A percentile compares a stretch with the other conserved stretches of the same genome.
Evolutionary conservation across 768 basidiomycete species (phyloP).

Genomic region (Panellus pusillus): DNA sequence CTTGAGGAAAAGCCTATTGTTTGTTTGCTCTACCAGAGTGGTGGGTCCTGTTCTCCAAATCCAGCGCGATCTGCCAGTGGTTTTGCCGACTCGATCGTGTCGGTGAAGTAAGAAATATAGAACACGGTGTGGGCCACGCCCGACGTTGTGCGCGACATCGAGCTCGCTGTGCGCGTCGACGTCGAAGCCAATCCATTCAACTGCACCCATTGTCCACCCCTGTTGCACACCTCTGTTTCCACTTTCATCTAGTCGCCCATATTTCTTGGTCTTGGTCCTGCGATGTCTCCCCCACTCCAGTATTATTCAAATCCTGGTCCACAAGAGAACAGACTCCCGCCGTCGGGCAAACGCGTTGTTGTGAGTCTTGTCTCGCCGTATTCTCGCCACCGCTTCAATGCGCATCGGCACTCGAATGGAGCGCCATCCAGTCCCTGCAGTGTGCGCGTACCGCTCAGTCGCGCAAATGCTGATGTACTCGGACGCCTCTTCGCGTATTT

Average conservation of each 20-base stretch:
- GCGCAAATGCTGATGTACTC: not conserved
- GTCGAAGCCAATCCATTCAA: no score
- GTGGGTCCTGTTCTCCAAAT: no score
- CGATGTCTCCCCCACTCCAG: conserved; percentile 24
- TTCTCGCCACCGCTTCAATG: not conserved
- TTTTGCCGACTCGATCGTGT: not conserved
- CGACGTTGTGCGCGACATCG: not conserved
- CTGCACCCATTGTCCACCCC: not conserved
- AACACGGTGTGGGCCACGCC: not conserved
- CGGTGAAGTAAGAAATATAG: conserved; percentile 3
- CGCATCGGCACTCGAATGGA: not conserved
- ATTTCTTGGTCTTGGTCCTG: conserved; percentile 1
- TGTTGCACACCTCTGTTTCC: not conserved
- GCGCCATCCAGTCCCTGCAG: not conserved
- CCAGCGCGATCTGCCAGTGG: not conserved
- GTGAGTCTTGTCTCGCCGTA: conserved; percentile 46
- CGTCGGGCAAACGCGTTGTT: conserved; percentile 74
- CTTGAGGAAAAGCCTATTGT: not conserved
- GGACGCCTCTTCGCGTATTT: not conserved
- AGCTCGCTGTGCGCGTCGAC: no score
- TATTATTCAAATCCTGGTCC: conserved; percentile 34
- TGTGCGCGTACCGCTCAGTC: not conserved
- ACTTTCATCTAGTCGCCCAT: conserved; percentile 4
- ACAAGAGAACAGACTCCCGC: conserved; percentile 38
- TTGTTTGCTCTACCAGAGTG: not conserved